Conservation (phyloP, 768 basidiomycete genomes). For the Coprinellus micaceus region DNA sequence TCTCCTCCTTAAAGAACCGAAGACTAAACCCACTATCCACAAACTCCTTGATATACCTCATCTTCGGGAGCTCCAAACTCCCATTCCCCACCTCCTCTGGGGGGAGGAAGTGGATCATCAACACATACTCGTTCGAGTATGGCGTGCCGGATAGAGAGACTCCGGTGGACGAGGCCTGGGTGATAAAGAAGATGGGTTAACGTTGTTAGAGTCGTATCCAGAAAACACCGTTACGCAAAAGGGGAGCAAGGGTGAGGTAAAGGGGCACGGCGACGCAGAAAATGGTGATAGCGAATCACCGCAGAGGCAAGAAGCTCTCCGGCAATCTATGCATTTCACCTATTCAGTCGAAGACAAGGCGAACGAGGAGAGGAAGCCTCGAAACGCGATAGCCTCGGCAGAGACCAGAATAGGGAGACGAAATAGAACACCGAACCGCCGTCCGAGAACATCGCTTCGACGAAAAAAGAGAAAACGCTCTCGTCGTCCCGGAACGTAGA, state of each 20-base stretch:
- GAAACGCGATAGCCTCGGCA: not conserved
- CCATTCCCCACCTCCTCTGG: not conserved
- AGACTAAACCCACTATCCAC: slow-evolving; percentile 13
- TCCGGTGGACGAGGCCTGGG: slow-evolving; percentile 24
- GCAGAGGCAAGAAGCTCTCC: no score
- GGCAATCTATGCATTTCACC: no score
- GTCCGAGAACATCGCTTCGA: not conserved
- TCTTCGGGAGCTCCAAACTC: slow-evolving; percentile 14
- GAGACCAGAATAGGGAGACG: not conserved
- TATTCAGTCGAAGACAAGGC: no score
- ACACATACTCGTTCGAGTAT: slow-evolving; percentile 22
- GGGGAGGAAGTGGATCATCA: slow-evolving; percentile 21
- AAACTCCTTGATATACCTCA: slow-evolving; percentile 15
- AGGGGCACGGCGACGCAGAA: no score
- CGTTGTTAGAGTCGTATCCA: not conserved
- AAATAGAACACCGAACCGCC: not conserved
- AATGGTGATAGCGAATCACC: no score
- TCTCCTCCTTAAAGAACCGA: slow-evolving; percentile 16
- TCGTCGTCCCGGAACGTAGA: not conserved
- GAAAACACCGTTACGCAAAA: not conserved
- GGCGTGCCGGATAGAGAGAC: slow-evolving; percentile 22
- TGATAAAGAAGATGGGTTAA: not conserved
- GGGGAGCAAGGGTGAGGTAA: no score
- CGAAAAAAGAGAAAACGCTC: not conserved
- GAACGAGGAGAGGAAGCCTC: not conserved